Base-by-base conservation (phyloP, 2,329 filamentous ascomycete species). In the Ascochyta rabiei region DNA sequence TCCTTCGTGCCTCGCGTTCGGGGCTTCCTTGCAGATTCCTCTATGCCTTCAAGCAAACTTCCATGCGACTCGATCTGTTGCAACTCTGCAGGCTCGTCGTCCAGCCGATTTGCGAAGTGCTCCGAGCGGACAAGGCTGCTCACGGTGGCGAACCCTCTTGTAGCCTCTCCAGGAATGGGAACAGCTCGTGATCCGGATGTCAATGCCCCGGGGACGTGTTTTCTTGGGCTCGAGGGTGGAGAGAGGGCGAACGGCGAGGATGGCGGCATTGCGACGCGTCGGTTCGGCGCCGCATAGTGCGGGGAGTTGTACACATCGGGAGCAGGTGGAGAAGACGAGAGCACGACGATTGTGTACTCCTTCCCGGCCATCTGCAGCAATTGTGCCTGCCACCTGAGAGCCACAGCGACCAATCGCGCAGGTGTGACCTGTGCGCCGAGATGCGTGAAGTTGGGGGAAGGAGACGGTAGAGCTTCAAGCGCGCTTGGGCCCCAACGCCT, bases 101-200 rank as follows among this genome's bases (percentile, higher is more conserved):
- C 57, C 1, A 56, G 26, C 8, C 61, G 59, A 12, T 67, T 57
- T 30, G 53, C 61, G 37, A 72, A 66, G 42, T 69, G 66, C 34
- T 67, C 63, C 2, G 68, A 69, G 49, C 61, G 64, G n/a, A 74
- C 47, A 15, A 76, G 54, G 47, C 66, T 71, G 46, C 60, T 60
- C 6, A 72, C 71, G 50, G 71, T 74, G 63, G 69, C 69, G 48
- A 74, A 75, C 19, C 71, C 73, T 50, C 65, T 63, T 2, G 59
- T 42, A 12, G 61, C 64, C 7, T 58, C 64, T 18, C 63, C 54
- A 19, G 73, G 67, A 26, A 71, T 63, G 1, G 61, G 48, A 19
- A 60, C 62, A 45, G 67, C 70, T 37, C 66, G 61, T 24, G 66
- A 66, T 4, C 67, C 69, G 18, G 57, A 56, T 49, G 48, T 62